These are phyloP conservation scores for Diphasiastrum complanatum DNA, from an alignment of 83 land plant species.

Conservation along the genomic window DNA sequence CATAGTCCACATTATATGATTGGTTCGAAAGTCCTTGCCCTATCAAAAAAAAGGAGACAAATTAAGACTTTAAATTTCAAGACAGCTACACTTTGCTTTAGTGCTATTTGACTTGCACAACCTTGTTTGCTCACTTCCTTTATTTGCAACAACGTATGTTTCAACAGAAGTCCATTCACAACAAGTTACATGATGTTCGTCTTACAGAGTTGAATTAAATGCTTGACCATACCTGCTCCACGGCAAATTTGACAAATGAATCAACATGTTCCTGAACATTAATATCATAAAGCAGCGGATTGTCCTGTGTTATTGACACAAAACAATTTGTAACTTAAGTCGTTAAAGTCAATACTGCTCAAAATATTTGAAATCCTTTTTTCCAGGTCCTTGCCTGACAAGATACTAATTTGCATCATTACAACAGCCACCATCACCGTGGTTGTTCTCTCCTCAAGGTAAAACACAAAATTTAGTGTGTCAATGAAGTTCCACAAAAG, in stretches of 20 bases:
- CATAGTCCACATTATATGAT: conserved; percentile 96
- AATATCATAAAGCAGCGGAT: conserved; percentile 70
- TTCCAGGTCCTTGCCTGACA: too few relatives aligned
- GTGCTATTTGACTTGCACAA: too few relatives aligned
- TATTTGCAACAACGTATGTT: not conserved
- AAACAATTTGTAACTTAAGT: too few relatives aligned
- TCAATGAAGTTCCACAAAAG: too few relatives aligned
- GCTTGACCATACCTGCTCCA: conserved; percentile 50
- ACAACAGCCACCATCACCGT: too few relatives aligned
- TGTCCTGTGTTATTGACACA: conserved; percentile 51
- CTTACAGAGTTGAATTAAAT: not conserved
- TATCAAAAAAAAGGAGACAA: conserved; percentile 20
- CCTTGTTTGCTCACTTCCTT: too few relatives aligned
- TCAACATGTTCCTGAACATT: conserved; percentile 81
- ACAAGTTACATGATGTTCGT: not conserved
- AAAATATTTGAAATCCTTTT: too few relatives aligned
- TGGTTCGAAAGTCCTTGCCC: conserved; percentile 79
- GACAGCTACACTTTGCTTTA: conserved; percentile 1
- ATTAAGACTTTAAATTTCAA: not conserved
- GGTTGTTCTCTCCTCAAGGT: too few relatives aligned
- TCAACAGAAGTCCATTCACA: conserved; percentile 1
- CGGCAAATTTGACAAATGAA: conserved; percentile 69
- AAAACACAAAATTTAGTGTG: too few relatives aligned
- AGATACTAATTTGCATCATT: too few relatives aligned
- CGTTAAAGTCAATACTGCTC: too few relatives aligned